These are phyloP conservation scores for Comarum palustre DNA, from an alignment of 306 rosid genomes.

Conservation along the genomic window DNA sequence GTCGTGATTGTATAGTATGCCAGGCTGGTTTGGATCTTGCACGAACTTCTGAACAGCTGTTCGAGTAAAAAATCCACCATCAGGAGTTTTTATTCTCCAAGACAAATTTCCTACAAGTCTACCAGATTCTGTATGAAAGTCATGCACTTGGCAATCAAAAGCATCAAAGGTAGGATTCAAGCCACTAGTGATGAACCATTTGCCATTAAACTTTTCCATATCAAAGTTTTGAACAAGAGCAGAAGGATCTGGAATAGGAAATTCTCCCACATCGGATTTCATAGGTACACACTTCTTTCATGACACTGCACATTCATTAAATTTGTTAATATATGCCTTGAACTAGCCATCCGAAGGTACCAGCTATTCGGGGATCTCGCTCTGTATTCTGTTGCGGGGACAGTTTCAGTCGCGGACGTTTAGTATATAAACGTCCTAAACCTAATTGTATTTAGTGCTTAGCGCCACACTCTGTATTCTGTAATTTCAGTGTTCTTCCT, in stretches of 20 bases:
- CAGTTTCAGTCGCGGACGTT: too few species aligned
- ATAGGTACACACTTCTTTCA: slow-evolving; percentile 85
- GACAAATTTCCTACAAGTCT: slow-evolving; percentile 73
- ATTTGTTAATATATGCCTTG: too few species aligned
- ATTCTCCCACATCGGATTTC: slow-evolving; percentile 95
- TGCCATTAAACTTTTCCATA: slow-evolving; percentile 70
- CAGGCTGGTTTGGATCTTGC: slow-evolving; percentile 80
- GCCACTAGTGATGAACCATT: slow-evolving; percentile 91
- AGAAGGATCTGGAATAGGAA: slow-evolving; percentile 77
- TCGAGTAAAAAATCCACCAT: slow-evolving; percentile 81
- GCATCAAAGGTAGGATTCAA: slow-evolving; percentile 79
- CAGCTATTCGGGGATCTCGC: too few species aligned
- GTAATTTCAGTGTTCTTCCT: too few species aligned
- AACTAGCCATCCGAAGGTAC: too few species aligned
- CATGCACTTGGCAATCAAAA: slow-evolving; percentile 89
- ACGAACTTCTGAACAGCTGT: slow-evolving; percentile 73
- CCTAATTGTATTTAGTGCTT: too few species aligned
- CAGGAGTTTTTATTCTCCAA: slow-evolving; percentile 86
- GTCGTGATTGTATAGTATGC: slow-evolving; percentile 84
- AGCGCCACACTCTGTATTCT: too few species aligned
- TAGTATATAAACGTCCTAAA: too few species aligned
- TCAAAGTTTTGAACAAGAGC: slow-evolving; percentile 70
- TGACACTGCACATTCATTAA: slow-evolving; percentile 93
- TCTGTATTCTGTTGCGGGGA: too few species aligned
- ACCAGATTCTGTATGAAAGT: slow-evolving; percentile 61